These are phyloP conservation scores for Saitozyma podzolica DNA, from an alignment of 768 basidiomycete species.

Conservation along the genomic window DNA sequence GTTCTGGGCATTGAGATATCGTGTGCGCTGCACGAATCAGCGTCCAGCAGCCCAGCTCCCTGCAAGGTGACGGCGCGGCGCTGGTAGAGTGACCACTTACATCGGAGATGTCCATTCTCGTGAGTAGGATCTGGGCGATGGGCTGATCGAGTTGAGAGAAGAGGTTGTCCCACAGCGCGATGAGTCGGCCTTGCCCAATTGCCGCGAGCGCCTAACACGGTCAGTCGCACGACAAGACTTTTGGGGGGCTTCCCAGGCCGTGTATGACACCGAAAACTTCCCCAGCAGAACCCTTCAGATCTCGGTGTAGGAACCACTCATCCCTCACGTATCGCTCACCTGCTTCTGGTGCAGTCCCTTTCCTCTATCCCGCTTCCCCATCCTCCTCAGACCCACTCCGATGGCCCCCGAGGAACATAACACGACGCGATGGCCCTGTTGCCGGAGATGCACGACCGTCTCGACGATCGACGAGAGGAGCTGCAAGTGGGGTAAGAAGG, in stretches of 20 bases:
- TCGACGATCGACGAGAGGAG: slow-evolving; percentile 90
- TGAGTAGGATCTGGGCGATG: slow-evolving; percentile 90
- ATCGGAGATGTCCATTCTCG: slow-evolving; percentile 95
- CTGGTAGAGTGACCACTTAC: slow-evolving; percentile 56
- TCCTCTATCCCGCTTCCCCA: slow-evolving; percentile 76
- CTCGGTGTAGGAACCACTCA: not conserved
- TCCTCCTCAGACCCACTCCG: slow-evolving; percentile 87
- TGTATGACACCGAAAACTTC: not conserved
- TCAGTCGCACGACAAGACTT: not conserved
- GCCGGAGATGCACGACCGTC: slow-evolving; percentile 74
- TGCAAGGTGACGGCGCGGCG: too few relatives aligned
- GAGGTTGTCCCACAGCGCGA: slow-evolving; percentile 94
- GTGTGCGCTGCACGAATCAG: slow-evolving; percentile 66
- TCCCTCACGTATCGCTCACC: slow-evolving; percentile 56
- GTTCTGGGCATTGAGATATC: slow-evolving; percentile 95
- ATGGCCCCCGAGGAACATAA: slow-evolving; percentile 98
- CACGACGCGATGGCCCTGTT: slow-evolving; percentile 86
- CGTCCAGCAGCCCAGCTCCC: not conserved
- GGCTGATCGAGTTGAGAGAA: slow-evolving; percentile 92
- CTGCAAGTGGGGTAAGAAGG: slow-evolving; percentile 86
- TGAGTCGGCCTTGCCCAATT: slow-evolving; percentile 92
- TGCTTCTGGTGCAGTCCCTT: slow-evolving; percentile 89
- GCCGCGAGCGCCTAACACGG: slow-evolving; percentile 79
- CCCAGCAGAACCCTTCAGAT: not conserved
- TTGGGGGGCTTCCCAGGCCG: not conserved